A percentile compares a stretch with the other conserved stretches of the same genome.
Conservation (phyloP, 345 rosid species). For the Xanthoceras sorbifolium region DNA sequence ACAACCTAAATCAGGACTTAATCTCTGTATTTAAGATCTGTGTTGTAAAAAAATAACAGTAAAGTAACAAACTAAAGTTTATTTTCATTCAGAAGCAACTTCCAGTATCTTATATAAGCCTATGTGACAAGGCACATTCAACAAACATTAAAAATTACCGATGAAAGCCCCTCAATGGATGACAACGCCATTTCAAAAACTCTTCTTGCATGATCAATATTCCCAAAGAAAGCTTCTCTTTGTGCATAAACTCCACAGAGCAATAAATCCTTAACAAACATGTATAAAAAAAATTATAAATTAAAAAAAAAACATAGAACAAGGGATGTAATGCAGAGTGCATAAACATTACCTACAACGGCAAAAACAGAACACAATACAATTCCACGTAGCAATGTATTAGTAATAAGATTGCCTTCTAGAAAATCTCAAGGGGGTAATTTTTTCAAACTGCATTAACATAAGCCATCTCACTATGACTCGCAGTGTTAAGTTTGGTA, state of each 20-base stretch:
- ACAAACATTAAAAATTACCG: slow-evolving; percentile 45
- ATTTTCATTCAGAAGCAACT: background rate
- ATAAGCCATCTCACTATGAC: background rate
- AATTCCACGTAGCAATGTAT: background rate
- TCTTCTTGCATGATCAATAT: slow-evolving; percentile 84
- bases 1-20: background rate
- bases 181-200: slow-evolving; percentile 93
- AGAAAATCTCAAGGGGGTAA: background rate
- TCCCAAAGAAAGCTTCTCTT: slow-evolving; percentile 83
- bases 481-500: background rate
- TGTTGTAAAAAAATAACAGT: background rate
- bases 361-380: background rate
- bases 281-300: slow-evolving; percentile 5
- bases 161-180: slow-evolving; percentile 71
- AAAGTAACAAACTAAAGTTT: background rate
- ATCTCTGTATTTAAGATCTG: background rate
- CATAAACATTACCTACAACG: background rate
- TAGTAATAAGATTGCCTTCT: background rate
- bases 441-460: background rate
- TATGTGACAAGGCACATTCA: background rate
- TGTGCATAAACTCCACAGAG: slow-evolving; percentile 96
- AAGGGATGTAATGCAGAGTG: background rate
- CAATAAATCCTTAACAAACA: slow-evolving; percentile 65
- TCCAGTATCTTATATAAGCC: slow-evolving; percentile 1
- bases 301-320: background rate